phyloP scores from a whole-genome alignment of 75 land plant genomes.

The Cupressus sempervirens region DNA sequence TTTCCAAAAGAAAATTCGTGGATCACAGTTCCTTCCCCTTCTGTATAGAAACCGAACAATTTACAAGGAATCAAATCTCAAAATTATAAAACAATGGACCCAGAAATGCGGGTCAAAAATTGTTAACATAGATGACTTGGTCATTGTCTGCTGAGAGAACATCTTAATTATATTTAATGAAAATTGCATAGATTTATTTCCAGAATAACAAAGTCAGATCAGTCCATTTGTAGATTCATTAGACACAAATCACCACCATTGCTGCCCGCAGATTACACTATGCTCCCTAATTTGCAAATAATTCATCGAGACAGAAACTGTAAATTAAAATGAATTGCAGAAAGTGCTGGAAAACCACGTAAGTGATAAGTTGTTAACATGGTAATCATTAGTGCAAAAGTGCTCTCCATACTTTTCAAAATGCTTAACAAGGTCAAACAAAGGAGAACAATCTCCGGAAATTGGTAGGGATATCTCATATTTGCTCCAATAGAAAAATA shows the following conservation, averaged over 20 bases:
- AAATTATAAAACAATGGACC: background rate
- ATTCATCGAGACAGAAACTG: background rate
- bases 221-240: background rate
- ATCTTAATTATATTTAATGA: background rate
- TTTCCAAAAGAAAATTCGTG: background rate
- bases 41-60: background rate
- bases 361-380: background rate
- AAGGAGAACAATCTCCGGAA: background rate
- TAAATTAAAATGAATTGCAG: background rate
- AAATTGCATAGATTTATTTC: background rate
- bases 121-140: background rate
- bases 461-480: background rate
- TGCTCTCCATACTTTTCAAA: background rate
- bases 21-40: background rate
- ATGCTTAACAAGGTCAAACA: background rate
- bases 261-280: background rate
- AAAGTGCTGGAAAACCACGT: background rate
- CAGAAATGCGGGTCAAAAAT: background rate
- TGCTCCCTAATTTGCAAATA: background rate
- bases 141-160: background rate
- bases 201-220: background rate
- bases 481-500: constrained; percentile 1
- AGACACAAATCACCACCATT: background rate
- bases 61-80: background rate
- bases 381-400: background rate